Base-by-base conservation (phyloP, 371 early-diverging fungal genomes). In the Nosema granulosis region DNA sequence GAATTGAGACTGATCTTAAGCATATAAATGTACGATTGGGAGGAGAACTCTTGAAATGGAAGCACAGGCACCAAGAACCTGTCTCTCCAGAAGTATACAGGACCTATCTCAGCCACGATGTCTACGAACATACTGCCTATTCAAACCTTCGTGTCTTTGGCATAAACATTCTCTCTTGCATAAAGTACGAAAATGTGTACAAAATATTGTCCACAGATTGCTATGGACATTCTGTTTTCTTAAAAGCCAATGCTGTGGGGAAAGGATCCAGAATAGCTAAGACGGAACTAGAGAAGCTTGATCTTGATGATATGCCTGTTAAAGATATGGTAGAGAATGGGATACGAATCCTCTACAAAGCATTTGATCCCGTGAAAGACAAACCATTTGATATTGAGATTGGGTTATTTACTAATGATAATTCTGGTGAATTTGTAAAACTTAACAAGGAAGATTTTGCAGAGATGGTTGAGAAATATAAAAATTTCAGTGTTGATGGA, bases 1-100 rank as follows among this genome's bases (percentile, higher is more conserved):
- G 99, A 56, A 93, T 97, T 92, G 93, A 93, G 0, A 94, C 83
- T n/a, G 86, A 86, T 75, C 22, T 11, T 12, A 26, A 51, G 3
- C 50, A 59, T 43, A 66, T 80, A 24, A 38, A 54, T 32, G 20
- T 68, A 6, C 20, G 31, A 12, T 24, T 76, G n/a, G 79, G 77
- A 59, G 54, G 69, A 11, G 29, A 56, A 34, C 49, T 73, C 0
- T 31, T 65, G 3, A 34, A 73, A 22, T 68, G 77, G n/a, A 63
- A 65, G 34, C 31, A 75, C 13, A 52, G 54, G 12, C 26, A 58
- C 43, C 29, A 76, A 3, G 28, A 51, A 9, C 77, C 75, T 20
- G 43, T 74, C 0, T 62, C 50, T 20, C 22, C 29, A 9, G 79
- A 76, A 56, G 59, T 58, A 0, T 38, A 80, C 12, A 77, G 79